Conservation (phyloP, 495 filamentous ascomycete species). For the Xylaria bambusicola region DNA sequence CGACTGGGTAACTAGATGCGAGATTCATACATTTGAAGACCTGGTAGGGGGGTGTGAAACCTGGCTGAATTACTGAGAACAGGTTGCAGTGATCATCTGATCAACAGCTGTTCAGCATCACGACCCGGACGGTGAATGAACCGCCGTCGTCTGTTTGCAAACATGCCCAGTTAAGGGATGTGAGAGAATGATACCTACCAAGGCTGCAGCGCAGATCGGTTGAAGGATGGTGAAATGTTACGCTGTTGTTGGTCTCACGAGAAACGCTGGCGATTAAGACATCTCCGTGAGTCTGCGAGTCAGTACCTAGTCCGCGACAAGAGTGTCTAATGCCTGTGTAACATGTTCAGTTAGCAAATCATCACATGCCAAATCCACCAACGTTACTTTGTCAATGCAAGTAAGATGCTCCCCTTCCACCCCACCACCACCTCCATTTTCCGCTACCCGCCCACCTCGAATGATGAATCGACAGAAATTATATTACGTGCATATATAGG, state of each 20-base stretch:
- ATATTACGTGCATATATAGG: conserved; percentile 11
- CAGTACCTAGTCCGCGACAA: background rate
- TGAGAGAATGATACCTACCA: too few species aligned
- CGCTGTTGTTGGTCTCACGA: too few species aligned
- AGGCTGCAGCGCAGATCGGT: too few species aligned
- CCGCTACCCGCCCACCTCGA: background rate
- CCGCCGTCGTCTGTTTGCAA: background rate
- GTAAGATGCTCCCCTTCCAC: background rate
- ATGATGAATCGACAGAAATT: background rate
- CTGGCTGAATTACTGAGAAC: background rate
- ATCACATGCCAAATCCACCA: conserved; percentile 15
- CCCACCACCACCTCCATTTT: background rate
- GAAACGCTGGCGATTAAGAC: background rate
- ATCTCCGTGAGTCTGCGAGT: background rate
- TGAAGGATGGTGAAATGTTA: too few species aligned
- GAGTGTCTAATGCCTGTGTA: background rate
- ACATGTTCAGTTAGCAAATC: background rate
- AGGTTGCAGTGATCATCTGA: background rate
- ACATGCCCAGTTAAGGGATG: too few species aligned
- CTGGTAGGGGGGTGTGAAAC: too few species aligned
- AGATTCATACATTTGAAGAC: too few species aligned
- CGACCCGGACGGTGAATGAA: too few species aligned
- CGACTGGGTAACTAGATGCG: background rate
- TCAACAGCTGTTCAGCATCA: background rate
- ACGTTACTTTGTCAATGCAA: conserved; percentile 14